phyloP scores from a whole-genome alignment of 257 asterid genomes.

The Perilla frutescens region DNA sequence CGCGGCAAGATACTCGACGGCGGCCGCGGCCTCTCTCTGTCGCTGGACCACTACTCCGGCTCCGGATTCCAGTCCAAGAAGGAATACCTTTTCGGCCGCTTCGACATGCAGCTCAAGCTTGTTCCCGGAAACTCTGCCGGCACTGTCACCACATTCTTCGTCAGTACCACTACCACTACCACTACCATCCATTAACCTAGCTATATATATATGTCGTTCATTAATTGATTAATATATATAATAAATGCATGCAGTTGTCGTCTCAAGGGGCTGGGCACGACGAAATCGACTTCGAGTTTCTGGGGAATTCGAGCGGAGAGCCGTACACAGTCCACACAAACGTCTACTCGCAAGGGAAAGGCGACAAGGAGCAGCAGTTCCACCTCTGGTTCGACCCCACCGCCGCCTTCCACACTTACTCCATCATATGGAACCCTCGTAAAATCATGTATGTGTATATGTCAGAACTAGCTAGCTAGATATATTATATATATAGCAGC shows the following conservation, averaged over 20 bases:
- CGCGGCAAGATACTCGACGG: constrained; percentile 46
- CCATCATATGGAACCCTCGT: constrained; percentile 48
- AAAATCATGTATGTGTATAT: constrained; percentile 28
- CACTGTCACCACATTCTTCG: constrained; percentile 52
- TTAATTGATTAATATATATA: background rate
- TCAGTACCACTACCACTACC: background rate
- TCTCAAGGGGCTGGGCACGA: constrained; percentile 49
- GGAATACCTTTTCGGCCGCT: constrained; percentile 32
- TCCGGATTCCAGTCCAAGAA: constrained; percentile 34
- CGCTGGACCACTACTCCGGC: constrained; percentile 29
- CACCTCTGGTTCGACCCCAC: constrained; percentile 57
- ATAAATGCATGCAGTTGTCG: constrained; percentile 39
- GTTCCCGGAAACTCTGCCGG: constrained; percentile 50
- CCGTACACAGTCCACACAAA: constrained; percentile 56
- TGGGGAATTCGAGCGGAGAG: constrained; percentile 44
- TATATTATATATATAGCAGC: no score
- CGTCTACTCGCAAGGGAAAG: constrained; percentile 51
- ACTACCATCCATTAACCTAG: no score
- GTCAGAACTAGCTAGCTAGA: no score
- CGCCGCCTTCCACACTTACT: constrained; percentile 49
- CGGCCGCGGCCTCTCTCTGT: constrained; percentile 41
- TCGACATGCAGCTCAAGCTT: constrained; percentile 37
- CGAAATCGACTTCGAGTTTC: constrained; percentile 55
- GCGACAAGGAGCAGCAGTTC: constrained; percentile 53
- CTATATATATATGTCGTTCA: no score